Evolutionary conservation across 2,329 filamentous ascomycete species (phyloP).

Genomic region (Fusarium phyllophilum): DNA sequence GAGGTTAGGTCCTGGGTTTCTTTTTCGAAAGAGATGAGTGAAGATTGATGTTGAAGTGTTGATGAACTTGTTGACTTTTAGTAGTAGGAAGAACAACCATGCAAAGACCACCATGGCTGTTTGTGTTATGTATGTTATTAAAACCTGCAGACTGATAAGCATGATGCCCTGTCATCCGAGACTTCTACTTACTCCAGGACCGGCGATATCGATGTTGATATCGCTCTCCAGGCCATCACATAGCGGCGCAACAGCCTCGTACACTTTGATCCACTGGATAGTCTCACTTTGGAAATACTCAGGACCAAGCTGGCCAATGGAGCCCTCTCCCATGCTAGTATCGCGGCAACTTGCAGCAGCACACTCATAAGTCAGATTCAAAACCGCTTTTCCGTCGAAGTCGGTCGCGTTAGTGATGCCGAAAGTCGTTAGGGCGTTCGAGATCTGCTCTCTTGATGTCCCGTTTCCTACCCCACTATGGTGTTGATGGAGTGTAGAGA

Average conservation of each 20-base stretch:
- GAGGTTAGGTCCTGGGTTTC: fast-evolving
- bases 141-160: background rate
- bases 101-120: conserved; percentile 6
- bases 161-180: too few species aligned
- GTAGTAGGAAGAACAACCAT: background rate
- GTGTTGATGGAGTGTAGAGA: background rate
- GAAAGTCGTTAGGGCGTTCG: background rate
- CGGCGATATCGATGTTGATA: conserved; percentile 17
- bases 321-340: conserved; percentile 5
- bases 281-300: background rate
- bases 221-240: conserved; percentile 6
- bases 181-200: conserved; percentile 25
- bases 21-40: background rate
- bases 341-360: conserved; percentile 7
- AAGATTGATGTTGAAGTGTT: background rate
- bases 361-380: conserved; percentile 9
- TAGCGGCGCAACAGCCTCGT: background rate
- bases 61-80: background rate
- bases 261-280: conserved; percentile 2
- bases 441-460: background rate
- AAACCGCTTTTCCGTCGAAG: background rate
- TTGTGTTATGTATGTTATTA: conserved; percentile 21
- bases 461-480: fast-evolving
- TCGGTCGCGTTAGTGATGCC: background rate
- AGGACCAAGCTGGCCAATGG: background rate